These are phyloP conservation scores for Haplosporangium sp. DNA, from an alignment of 371 early-diverging fungal genomes.

Conservation along the genomic window DNA sequence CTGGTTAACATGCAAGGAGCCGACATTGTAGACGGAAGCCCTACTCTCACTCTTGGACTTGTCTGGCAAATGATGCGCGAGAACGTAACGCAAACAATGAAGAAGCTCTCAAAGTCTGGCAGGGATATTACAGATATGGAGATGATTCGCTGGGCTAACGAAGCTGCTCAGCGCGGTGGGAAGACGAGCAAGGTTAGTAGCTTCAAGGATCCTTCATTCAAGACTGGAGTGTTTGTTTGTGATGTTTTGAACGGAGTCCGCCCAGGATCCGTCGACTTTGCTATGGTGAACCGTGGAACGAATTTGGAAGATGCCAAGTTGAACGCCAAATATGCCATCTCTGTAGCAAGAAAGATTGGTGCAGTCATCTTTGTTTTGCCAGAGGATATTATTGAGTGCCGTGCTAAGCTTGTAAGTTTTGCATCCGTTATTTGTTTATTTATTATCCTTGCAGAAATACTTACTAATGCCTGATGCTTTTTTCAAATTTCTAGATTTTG, in stretches of 20 bases:
- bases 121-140: conserved; percentile 89
- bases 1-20: conserved; percentile 96
- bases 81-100: conserved; percentile 92
- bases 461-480: not conserved
- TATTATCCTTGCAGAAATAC: not conserved
- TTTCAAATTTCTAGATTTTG: conserved; percentile 68
- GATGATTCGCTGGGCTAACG: conserved; percentile 96
- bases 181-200: conserved; percentile 77
- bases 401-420: conserved; percentile 69
- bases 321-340: conserved; percentile 96
- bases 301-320: conserved; percentile 85
- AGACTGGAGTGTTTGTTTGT: conserved; percentile 85
- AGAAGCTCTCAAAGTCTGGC: conserved; percentile 84
- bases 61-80: conserved; percentile 99
- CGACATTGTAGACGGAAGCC: conserved; percentile 92
- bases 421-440: not conserved
- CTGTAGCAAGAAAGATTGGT: conserved; percentile 96
- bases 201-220: conserved; percentile 87
- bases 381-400: conserved; percentile 96
- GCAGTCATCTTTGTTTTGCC: conserved; percentile 98
- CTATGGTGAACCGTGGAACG: conserved; percentile 82
- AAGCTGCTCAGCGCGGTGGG: conserved; percentile 74
- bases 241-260: conserved; percentile 94
- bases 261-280: conserved; percentile 91
- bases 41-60: conserved; percentile 86